Conservation (phyloP, 108 stramenopile species). For the Bacterosira constricta region DNA sequence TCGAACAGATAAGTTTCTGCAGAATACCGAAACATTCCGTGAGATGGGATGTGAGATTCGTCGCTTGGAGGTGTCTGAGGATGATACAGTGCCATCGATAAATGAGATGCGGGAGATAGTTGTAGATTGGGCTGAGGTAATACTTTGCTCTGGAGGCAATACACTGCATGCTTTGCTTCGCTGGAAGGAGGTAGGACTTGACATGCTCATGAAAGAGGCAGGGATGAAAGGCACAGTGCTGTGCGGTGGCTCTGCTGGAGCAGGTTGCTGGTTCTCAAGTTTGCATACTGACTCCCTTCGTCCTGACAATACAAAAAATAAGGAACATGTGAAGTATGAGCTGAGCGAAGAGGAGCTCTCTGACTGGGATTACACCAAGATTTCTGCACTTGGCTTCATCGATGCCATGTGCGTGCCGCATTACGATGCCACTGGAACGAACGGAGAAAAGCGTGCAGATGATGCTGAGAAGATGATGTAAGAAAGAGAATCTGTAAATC, state of each 20-base stretch:
- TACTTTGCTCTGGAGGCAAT: slow-evolving; percentile 38
- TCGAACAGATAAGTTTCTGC: slow-evolving; percentile 19
- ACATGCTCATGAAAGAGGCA: slow-evolving; percentile 41
- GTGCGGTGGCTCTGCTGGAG: slow-evolving; percentile 40
- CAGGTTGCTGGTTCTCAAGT: slow-evolving; percentile 41
- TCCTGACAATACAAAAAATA: slow-evolving; percentile 33
- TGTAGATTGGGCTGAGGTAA: slow-evolving; percentile 39
- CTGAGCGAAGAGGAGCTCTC: slow-evolving; percentile 28
- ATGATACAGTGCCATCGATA: slow-evolving; percentile 12
- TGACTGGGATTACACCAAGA: slow-evolving; percentile 38
- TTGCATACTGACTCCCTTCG: slow-evolving; percentile 36
- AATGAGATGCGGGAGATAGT: slow-evolving; percentile 36
- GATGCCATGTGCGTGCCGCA: slow-evolving; percentile 45
- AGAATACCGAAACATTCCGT: slow-evolving; percentile 16
- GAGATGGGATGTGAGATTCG: slow-evolving; percentile 29
- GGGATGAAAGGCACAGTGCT: slow-evolving; percentile 27
- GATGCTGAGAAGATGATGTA: slow-evolving; percentile 25
- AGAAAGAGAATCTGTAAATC: neutral
- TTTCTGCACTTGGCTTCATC: slow-evolving; percentile 34
- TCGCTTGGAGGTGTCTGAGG: slow-evolving; percentile 29
- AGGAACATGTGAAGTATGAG: slow-evolving; percentile 10
- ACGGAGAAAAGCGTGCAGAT: slow-evolving; percentile 8
- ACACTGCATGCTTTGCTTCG: slow-evolving; percentile 35
- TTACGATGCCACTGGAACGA: slow-evolving; percentile 26
- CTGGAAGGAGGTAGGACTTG: slow-evolving; percentile 41